Evolutionary conservation across 2,329 filamentous ascomycete genomes (phyloP).

Genomic region (Phyllosticta citribraziliensis): DNA sequence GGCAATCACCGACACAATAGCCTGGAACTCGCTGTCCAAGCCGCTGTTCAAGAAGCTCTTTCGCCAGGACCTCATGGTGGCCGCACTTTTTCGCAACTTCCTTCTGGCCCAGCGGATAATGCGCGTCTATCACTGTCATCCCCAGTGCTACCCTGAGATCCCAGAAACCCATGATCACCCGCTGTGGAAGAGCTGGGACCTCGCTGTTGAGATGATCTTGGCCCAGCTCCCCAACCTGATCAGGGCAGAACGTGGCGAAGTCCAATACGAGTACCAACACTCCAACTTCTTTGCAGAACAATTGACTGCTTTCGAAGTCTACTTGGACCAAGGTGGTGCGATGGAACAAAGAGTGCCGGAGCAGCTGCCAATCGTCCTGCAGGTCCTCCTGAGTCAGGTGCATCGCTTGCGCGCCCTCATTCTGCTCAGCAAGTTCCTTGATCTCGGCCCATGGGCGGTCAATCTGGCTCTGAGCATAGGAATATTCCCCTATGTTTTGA

Average conservation of each 20-base stretch:
- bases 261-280: conserved; percentile 83
- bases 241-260: conserved; percentile 64
- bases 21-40: conserved; percentile 89
- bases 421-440: conserved; percentile 82
- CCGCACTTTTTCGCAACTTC: conserved; percentile 92
- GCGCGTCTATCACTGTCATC: conserved; percentile 91
- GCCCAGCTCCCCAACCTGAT: conserved; percentile 76
- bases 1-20: conserved; percentile 96
- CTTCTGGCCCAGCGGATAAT: conserved; percentile 90
- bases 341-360: conserved; percentile 81
- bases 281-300: conserved; percentile 97
- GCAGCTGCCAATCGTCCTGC: conserved; percentile 89
- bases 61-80: conserved; percentile 97
- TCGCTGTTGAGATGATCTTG: conserved; percentile 90
- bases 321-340: conserved; percentile 73
- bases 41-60: conserved; percentile 95
- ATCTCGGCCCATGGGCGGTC: conserved; percentile 97
- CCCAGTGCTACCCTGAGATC: conserved; percentile 82
- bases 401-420: conserved; percentile 87
- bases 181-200: conserved; percentile 94
- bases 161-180: conserved; percentile 92
- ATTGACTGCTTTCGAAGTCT: conserved; percentile 92
- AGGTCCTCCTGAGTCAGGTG: conserved; percentile 91
- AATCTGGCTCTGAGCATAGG: conserved; percentile 94
- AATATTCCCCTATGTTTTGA: conserved; percentile 98